phyloP scores from a whole-genome alignment of 2,329 filamentous ascomycete species.

The Talaromyces sp. region DNA sequence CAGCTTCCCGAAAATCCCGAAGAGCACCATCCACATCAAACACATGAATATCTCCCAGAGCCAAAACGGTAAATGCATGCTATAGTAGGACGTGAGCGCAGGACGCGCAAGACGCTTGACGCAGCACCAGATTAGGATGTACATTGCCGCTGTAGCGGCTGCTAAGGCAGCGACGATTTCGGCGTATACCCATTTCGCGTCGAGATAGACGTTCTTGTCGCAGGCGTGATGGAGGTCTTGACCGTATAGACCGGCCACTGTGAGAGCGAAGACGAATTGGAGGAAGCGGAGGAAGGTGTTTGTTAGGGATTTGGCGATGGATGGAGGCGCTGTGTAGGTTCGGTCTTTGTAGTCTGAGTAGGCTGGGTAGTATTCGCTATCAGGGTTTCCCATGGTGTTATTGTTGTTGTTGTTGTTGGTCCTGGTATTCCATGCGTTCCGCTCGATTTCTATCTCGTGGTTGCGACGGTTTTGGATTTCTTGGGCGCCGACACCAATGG shows the following conservation, averaged over 20 bases:
- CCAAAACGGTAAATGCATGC: constrained; percentile 44
- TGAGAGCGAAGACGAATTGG: constrained; percentile 70
- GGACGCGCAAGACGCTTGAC: constrained; percentile 18
- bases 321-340: constrained; percentile 5
- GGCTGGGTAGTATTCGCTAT: background rate
- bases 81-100: constrained; percentile 23
- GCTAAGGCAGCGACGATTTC: constrained; percentile 63
- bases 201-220: constrained; percentile 47
- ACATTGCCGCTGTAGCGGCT: constrained; percentile 60
- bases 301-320: constrained; percentile 21
- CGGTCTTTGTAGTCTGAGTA: background rate
- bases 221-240: constrained; percentile 57
- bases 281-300: constrained; percentile 58
- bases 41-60: constrained; percentile 67
- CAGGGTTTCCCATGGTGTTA: background rate
- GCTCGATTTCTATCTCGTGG: background rate
- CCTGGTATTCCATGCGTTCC: background rate
- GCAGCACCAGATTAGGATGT: constrained; percentile 54
- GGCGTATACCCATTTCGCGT: constrained; percentile 75
- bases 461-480: constrained; percentile 28
- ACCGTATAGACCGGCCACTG: constrained; percentile 74
- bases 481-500: constrained; percentile 25
- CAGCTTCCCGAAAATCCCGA: constrained; percentile 77
- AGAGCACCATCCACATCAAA: constrained; percentile 73
- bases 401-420: background rate